A percentile compares a stretch with the other conserved stretches of the same genome.
Evolutionary conservation across 257 asterid species (phyloP).

Genomic region (Handroanthus guayacan): DNA sequence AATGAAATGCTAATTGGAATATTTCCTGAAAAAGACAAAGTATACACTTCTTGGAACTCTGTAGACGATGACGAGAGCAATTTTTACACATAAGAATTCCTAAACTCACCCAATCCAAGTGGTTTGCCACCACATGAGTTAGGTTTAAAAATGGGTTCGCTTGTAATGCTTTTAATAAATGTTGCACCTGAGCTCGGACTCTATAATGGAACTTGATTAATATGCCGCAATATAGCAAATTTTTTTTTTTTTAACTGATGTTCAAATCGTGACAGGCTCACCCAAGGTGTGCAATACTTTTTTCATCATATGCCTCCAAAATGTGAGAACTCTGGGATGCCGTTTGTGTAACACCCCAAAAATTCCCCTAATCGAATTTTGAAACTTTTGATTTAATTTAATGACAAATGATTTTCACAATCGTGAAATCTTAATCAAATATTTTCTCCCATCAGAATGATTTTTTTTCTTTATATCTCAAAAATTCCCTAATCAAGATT

Average conservation of each 20-base stretch:
- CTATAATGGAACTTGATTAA: neutral
- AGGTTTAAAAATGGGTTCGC: no score
- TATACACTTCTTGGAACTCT: neutral
- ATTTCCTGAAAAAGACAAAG: neutral
- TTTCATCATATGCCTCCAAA: neutral
- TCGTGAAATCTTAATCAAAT: no score
- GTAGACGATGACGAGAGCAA: neutral
- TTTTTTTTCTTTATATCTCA: no score
- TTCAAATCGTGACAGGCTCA: neutral
- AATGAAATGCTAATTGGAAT: neutral
- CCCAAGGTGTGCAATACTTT: neutral
- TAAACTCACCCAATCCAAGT: neutral
- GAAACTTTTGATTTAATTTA: no score
- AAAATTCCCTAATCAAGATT: no score
- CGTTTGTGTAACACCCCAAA: no score
- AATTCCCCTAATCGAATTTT: no score
- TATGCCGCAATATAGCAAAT: neutral
- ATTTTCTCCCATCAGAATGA: no score
- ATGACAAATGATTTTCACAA: no score
- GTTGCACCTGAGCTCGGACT: neutral
- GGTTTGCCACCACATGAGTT: no score
- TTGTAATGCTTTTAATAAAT: neutral
- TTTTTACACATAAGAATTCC: neutral
- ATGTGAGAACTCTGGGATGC: neutral
- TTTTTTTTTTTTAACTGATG: neutral